Percentiles rank a stretch among this genome's conserved stretches.
Evolutionary conservation across 2,329 filamentous ascomycete species (phyloP).

Genomic region (Aspergillus pseudoterreus): DNA sequence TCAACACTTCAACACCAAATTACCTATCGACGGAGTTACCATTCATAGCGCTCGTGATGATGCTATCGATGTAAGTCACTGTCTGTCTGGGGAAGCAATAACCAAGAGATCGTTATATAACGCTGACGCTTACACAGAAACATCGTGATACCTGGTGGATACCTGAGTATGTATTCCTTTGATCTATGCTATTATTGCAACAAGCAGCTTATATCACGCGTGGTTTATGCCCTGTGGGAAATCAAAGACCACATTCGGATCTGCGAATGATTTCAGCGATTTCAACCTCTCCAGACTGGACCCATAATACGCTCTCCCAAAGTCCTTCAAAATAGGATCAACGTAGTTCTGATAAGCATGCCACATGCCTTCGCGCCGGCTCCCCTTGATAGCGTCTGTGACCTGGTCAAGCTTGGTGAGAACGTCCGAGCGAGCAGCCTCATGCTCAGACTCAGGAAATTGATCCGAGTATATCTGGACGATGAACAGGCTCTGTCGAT

Average conservation of each 20-base stretch:
- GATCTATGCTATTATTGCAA: too few species aligned
- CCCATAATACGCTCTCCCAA: constrained; percentile 3
- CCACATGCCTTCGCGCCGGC: background rate
- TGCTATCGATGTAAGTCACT: too few species aligned
- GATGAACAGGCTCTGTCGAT: constrained; percentile 1
- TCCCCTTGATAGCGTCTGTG: background rate
- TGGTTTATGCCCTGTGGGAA: constrained; percentile 1
- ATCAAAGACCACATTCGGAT: constrained; percentile 1
- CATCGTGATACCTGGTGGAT: too few species aligned
- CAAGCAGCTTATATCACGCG: background rate
- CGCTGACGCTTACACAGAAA: too few species aligned
- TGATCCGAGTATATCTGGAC: constrained; percentile 4
- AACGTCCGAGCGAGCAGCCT: background rate
- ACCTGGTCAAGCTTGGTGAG: background rate
- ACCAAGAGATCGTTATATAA: too few species aligned
- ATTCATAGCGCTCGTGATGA: too few species aligned
- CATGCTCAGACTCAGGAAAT: background rate
- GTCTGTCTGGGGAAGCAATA: too few species aligned
- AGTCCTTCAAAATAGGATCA: background rate
- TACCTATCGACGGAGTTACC: too few species aligned
- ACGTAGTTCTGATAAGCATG: constrained; percentile 6
- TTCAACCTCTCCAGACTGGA: constrained; percentile 1
- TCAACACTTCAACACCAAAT: too few species aligned
- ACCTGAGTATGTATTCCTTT: too few species aligned
- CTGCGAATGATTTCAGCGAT: background rate